phyloP scores from a whole-genome alignment of 768 basidiomycete genomes.

The Tephrocybe sp. region DNA sequence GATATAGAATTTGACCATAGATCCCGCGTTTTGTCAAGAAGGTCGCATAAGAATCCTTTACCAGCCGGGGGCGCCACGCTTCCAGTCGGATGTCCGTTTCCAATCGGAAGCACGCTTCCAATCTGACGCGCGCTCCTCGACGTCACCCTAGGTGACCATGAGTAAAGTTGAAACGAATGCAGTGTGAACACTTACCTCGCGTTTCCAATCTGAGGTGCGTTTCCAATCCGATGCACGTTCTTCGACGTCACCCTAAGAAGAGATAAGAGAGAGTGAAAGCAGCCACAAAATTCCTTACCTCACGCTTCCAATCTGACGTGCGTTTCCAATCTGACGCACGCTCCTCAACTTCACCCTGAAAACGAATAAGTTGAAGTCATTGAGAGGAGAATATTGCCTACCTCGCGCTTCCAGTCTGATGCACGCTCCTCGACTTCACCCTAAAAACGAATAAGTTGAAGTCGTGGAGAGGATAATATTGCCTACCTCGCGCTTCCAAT shows the following conservation, averaged over 20 bases:
- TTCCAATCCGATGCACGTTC: not conserved
- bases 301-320: no score
- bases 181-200: no score
- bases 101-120: not conserved
- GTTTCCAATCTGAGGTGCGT: not conserved
- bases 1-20: not conserved
- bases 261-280: not conserved
- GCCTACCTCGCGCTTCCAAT: not conserved
- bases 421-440: not conserved
- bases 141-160: no score
- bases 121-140: not conserved
- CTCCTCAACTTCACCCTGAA: not conserved
- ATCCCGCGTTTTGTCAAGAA: slow-evolving; percentile 3
- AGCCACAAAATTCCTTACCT: not conserved
- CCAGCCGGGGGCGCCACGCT: slow-evolving; percentile 1
- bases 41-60: not conserved
- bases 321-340: no score
- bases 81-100: not conserved
- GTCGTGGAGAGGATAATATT: not conserved
- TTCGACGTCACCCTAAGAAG: not conserved
- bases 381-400: not conserved
- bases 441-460: not conserved
- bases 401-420: not conserved
- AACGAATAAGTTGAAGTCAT: not conserved
- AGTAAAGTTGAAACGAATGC: no score